Conservation (phyloP, 345 rosid species). For the Eucalyptus virginea region DNA sequence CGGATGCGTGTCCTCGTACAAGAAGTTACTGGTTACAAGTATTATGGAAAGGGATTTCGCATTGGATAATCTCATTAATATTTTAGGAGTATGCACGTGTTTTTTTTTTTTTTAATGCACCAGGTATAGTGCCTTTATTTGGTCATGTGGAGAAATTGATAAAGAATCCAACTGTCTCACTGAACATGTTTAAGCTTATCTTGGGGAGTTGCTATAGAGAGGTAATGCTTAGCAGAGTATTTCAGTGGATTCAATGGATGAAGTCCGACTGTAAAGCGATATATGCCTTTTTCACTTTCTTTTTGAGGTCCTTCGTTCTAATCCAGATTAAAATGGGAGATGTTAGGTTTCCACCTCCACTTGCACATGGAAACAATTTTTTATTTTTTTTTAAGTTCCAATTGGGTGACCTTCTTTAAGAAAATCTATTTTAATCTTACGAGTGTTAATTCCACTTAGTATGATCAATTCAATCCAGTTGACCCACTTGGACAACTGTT, state of each 20-base stretch:
- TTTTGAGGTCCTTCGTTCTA: not conserved
- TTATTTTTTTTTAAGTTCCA: not conserved
- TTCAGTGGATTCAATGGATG: not conserved
- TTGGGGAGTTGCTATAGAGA: not conserved
- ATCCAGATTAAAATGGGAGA: not conserved
- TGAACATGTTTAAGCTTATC: not conserved
- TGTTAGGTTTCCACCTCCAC: not conserved
- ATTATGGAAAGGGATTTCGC: not conserved
- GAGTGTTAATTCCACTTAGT: not conserved
- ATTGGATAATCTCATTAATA: not conserved
- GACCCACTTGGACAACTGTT: not conserved
- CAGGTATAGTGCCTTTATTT: not conserved
- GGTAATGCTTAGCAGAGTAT: not conserved
- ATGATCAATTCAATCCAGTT: not conserved
- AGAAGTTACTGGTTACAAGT: not conserved
- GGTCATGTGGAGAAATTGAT: not conserved
- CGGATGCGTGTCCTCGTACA: not conserved
- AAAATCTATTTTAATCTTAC: not conserved
- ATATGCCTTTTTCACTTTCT: not conserved
- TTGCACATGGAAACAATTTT: not conserved
- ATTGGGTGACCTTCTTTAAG: not conserved
- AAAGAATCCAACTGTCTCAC: fast-evolving
- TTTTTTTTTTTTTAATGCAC: not conserved
- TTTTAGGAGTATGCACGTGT: not conserved
- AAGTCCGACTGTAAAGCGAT: not conserved